Conservation (phyloP, 257 asterid species). For the Phtheirospermum japonicum region DNA sequence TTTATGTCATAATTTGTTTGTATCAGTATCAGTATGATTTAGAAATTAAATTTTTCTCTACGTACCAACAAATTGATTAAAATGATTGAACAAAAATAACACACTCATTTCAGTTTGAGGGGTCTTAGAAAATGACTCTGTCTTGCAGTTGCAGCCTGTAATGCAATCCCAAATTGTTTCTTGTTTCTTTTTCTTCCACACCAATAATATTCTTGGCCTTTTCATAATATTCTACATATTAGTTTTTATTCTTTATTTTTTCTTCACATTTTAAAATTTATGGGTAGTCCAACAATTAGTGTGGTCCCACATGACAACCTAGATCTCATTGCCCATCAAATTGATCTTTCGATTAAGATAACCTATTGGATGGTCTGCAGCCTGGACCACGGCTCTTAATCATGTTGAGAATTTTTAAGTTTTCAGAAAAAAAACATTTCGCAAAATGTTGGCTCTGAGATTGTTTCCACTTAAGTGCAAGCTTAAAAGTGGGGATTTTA, state of each 20-base stretch:
- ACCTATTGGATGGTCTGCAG: too few relatives aligned
- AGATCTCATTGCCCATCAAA: conserved; percentile 16
- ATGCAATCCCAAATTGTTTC: conserved; percentile 31
- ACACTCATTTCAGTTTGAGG: conserved; percentile 23
- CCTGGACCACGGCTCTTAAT: too few relatives aligned
- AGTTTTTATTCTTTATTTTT: not conserved
- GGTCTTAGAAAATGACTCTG: conserved; percentile 39
- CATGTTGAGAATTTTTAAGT: too few relatives aligned
- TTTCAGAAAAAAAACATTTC: too few relatives aligned
- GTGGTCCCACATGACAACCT: conserved; percentile 26
- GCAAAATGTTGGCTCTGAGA: too few relatives aligned
- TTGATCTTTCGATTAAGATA: too few relatives aligned
- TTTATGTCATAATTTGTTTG: too few relatives aligned
- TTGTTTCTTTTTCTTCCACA: conserved; percentile 25
- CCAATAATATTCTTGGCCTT: conserved; percentile 27
- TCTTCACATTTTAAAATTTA: not conserved
- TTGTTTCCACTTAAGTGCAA: too few relatives aligned
- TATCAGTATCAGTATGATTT: too few relatives aligned
- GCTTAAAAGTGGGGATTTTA: too few relatives aligned
- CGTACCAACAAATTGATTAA: conserved; percentile 15
- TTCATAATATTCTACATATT: conserved; percentile 23
- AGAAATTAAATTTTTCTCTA: too few relatives aligned
- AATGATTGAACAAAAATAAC: not conserved
- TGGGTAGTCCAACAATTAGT: conserved; percentile 20
- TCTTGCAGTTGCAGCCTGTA: not conserved